Evolutionary conservation across 106 monocot species (phyloP), one percentile per base, ranked within the genome.

Genomic region (Phalaenopsis aphrodite): DNA sequence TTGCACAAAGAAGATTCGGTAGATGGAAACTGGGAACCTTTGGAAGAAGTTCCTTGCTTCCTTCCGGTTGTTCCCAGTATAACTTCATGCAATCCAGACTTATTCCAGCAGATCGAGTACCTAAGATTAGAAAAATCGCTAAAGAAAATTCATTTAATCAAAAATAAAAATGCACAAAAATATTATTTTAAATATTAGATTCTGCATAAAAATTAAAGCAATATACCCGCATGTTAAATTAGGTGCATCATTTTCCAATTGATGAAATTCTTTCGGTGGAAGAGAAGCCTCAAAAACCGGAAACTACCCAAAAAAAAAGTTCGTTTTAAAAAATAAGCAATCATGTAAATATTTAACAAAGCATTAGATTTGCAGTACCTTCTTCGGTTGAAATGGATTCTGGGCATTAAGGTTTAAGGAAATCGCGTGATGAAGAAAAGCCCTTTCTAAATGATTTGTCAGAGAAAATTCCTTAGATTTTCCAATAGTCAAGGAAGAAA

Each of bases 81-180:
- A 79, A 94, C 90, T 78, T 98, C 98, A 88, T 94, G 88, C 77
- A 94, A 66, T 58, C 98, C 92, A 56, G 77, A 83, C 88, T 84
- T 91, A 64, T 98, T 98, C 97, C 98, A 94, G 76, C 91, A 92
- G 30, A 98, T 94, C 4, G 98, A 98, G 82, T 94, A 98, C 79
- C 98, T 98, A 77, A 41, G 1, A 81, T n/a, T 30, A 73, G 12
- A 80, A 78, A 5, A 75, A 82, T 68, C 55, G 38, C 47, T 68
- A 55, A 72, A 75, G 18, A 2, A 43, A 19, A 43, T 15, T 10
- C 15, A 74, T 18, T 7, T 45, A 45, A 19, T 43, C 24, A n/a
- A 45, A 3, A 41, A 9, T 12, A 71, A 74, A 45, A 45, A 45
- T 73, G 43, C 39, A 41, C 14, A 10, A n/a, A 9, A 78, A 41